A percentile compares a stretch with the other conserved stretches of the same genome.
phyloP scores from a whole-genome alignment of 2,329 filamentous ascomycete species.

The Alternaria gaisen region DNA sequence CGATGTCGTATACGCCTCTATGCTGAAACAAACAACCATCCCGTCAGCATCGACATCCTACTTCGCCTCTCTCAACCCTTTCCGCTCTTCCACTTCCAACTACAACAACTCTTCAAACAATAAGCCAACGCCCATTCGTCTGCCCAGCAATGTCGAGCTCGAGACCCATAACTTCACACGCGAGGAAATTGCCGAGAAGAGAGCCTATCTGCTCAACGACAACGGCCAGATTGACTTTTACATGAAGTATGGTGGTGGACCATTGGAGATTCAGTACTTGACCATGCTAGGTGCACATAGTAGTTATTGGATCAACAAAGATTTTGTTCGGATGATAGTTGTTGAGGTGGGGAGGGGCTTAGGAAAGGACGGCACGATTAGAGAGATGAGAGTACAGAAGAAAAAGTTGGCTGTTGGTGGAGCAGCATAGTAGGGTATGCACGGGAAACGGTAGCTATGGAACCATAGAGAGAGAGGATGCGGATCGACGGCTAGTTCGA shows the following conservation, averaged over 20 bases:
- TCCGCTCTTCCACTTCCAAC: slow-evolving; percentile 44
- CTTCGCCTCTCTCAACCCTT: slow-evolving; percentile 54
- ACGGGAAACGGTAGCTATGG: neutral
- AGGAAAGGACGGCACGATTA: slow-evolving; percentile 68
- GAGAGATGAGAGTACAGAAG: slow-evolving; percentile 65
- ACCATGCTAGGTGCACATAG: slow-evolving; percentile 97
- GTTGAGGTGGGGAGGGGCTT: slow-evolving; percentile 81
- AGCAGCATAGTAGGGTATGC: neutral
- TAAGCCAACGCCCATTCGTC: slow-evolving; percentile 46
- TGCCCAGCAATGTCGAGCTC: slow-evolving; percentile 74
- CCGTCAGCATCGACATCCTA: slow-evolving; percentile 71
- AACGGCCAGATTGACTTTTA: slow-evolving; percentile 96
- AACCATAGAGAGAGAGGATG: neutral
- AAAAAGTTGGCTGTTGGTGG: slow-evolving; percentile 43
- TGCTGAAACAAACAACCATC: slow-evolving; percentile 79
- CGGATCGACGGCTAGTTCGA: neutral
- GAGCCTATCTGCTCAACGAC: slow-evolving; percentile 88
- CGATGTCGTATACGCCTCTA: slow-evolving; percentile 79
- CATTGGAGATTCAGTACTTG: slow-evolving; percentile 92
- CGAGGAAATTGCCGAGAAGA: slow-evolving; percentile 90
- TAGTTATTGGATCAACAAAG: slow-evolving; percentile 87
- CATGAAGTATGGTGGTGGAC: slow-evolving; percentile 81
- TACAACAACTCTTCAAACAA: slow-evolving; percentile 26
- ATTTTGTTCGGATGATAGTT: slow-evolving; percentile 91
- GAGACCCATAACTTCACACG: slow-evolving; percentile 94